These are phyloP conservation scores for Suillus plorans DNA, from an alignment of 768 basidiomycete genomes.

Conservation along the genomic window DNA sequence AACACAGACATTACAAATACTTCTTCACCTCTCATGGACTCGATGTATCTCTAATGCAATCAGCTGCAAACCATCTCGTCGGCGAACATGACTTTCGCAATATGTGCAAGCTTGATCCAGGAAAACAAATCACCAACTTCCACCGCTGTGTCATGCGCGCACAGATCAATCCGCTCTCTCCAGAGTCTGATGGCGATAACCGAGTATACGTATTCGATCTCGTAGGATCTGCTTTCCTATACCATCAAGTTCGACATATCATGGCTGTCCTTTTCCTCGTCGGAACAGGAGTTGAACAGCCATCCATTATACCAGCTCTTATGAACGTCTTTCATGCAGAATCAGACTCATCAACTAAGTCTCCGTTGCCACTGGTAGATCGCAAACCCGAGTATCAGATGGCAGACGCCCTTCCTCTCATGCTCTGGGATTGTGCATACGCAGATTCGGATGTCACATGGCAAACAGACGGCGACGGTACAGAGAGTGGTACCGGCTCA, in stretches of 20 bases:
- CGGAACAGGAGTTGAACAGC: constrained; percentile 75
- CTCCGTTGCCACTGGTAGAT: constrained; percentile 49
- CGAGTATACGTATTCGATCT: constrained; percentile 73
- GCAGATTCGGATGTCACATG: background rate
- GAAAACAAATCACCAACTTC: constrained; percentile 88
- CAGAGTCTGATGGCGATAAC: constrained; percentile 19
- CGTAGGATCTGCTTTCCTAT: constrained; percentile 85
- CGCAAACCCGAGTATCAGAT: constrained; percentile 90
- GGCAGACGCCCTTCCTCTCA: constrained; percentile 78
- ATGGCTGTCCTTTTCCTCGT: constrained; percentile 90
- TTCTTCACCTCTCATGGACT: constrained; percentile 70
- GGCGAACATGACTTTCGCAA: constrained; percentile 97
- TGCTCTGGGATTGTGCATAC: background rate
- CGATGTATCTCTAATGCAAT: constrained; percentile 72
- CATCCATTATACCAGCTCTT: constrained; percentile 66
- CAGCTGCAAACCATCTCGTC: constrained; percentile 66
- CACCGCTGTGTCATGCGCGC: constrained; percentile 66
- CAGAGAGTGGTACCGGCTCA: background rate
- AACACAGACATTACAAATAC: constrained; percentile 93
- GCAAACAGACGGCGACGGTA: background rate
- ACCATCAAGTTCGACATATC: constrained; percentile 95
- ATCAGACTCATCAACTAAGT: constrained; percentile 8
- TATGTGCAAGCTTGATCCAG: constrained; percentile 88
- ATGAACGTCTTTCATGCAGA: constrained; percentile 57
- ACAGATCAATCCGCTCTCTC: constrained; percentile 49